These are phyloP conservation scores for Stephania yunnanensis DNA, from an alignment of 164 flowering plant species.

Conservation along the genomic window DNA sequence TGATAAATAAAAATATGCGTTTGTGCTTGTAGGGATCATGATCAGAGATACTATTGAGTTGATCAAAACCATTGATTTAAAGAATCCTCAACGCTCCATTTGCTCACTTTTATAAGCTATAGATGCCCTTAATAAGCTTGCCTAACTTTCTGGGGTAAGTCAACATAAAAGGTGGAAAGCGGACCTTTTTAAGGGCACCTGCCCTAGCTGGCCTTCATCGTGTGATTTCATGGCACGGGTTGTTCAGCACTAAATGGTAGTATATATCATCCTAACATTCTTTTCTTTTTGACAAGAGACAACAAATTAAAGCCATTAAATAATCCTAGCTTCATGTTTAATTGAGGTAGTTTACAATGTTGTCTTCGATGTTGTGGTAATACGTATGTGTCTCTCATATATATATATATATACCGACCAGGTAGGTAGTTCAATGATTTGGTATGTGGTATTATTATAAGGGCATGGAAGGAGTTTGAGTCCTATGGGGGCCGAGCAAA, in stretches of 20 bases:
- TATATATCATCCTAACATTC: not conserved
- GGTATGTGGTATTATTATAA: too few species aligned
- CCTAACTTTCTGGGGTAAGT: conserved; percentile 37
- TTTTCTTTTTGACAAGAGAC: not conserved
- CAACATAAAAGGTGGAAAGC: conserved; percentile 32
- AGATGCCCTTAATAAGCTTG: conserved; percentile 17
- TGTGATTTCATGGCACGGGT: conserved; percentile 3
- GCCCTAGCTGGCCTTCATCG: not conserved
- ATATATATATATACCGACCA: too few species aligned
- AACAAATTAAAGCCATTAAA: too few species aligned
- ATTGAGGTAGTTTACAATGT: too few species aligned
- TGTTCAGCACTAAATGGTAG: conserved; percentile 8
- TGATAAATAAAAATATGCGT: too few species aligned
- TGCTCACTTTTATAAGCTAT: conserved; percentile 16
- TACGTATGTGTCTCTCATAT: too few species aligned
- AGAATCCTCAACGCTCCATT: conserved; percentile 20
- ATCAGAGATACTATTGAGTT: not conserved
- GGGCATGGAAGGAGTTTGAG: too few species aligned
- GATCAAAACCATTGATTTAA: conserved; percentile 3
- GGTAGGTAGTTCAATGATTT: too few species aligned
- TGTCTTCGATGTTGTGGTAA: too few species aligned
- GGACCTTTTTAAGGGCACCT: conserved; percentile 28
- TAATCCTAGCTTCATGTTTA: too few species aligned
- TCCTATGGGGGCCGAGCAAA: too few species aligned
- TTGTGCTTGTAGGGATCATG: too few species aligned